A percentile compares a stretch with the other conserved stretches of the same genome.
These are phyloP conservation scores for Arabis hirsuta DNA, from an alignment of 345 rosid species.

Conservation along the genomic window DNA sequence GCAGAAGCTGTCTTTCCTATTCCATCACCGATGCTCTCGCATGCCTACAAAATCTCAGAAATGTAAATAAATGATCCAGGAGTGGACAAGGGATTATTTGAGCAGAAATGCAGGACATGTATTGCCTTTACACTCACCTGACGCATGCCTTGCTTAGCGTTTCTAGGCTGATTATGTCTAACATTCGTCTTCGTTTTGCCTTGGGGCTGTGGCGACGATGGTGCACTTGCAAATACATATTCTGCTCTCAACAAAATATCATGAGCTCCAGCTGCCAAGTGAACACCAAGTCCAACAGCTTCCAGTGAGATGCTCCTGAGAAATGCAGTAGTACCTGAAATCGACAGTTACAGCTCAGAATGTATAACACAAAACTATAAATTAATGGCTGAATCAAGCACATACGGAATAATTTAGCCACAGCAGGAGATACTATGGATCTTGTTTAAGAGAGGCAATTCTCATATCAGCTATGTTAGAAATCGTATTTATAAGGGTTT, in stretches of 20 bases:
- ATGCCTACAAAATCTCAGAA: slow-evolving; percentile 64
- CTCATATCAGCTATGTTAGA: slow-evolving; percentile 11
- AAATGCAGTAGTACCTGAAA: slow-evolving; percentile 86
- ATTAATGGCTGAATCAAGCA: slow-evolving; percentile 19
- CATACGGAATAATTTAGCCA: slow-evolving; percentile 13
- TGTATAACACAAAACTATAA: slow-evolving; percentile 8
- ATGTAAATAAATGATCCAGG: slow-evolving; percentile 35
- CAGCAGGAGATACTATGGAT: slow-evolving; percentile 7
- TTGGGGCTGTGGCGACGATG: slow-evolving; percentile 56
- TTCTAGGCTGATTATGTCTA: slow-evolving; percentile 79
- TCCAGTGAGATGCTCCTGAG: slow-evolving; percentile 90
- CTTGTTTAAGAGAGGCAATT: slow-evolving; percentile 15
- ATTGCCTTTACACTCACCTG: slow-evolving; percentile 55
- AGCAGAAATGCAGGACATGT: slow-evolving; percentile 24
- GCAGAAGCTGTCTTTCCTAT: slow-evolving; percentile 91
- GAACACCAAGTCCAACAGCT: slow-evolving; percentile 95
- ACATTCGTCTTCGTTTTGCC: slow-evolving; percentile 59
- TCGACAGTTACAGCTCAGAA: not conserved
- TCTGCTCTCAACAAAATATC: slow-evolving; percentile 83
- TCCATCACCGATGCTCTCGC: slow-evolving; percentile 80
- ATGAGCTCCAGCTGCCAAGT: slow-evolving; percentile 89
- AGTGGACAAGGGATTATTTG: not conserved
- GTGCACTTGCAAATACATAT: slow-evolving; percentile 60
- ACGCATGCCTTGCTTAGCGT: slow-evolving; percentile 85
- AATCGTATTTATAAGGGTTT: slow-evolving; percentile 1